Base-by-base conservation (phyloP, 2,329 filamentous ascomycete species). In the Dactylellina sp. region DNA sequence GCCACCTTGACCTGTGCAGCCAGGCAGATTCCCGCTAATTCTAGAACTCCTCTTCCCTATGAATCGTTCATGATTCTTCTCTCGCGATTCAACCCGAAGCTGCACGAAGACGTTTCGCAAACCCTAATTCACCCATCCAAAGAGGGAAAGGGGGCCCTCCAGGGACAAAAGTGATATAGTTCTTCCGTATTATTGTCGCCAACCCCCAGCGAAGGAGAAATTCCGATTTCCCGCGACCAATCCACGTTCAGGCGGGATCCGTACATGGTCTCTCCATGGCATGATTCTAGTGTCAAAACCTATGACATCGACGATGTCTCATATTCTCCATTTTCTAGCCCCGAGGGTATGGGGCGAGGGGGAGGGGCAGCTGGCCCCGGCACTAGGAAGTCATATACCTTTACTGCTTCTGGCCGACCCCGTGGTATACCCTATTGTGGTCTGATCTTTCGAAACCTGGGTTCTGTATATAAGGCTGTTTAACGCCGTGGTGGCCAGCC, bases 391-490 rank as follows among this genome's bases (percentile, higher is more conserved):
- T 42, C n/a, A 60, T 60, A 35, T 53, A 68, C 35, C 40, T 37
- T 39, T 57, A 37, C 57, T 39, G 9, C 49, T 28, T 59, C 47
- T 65, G 44, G 25, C 50, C 7, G 28, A 44, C 61, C 46, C 62
- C 55, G 61, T 65, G 56, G 61, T 57, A 24, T 28, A 37, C 44
- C 53, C 49, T 50, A 74, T 61, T 66, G 70, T 74, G 70, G 70
- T 61, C 70, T 74, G 70, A 74, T 44, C 50, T 74, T 28, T 57
- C 4, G 9, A 60, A 52, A 47, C 50, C 49, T 39, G 61, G 64
- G 56, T 70, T 62, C 50, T 61, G 61, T 74, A 74, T 74, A 74
- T 74, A 74, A 74, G 70, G 59, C 66, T 66, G 55, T 56, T 28
- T 22, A 60, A 42, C 47, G 66, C 70, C 70, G 50, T 20, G 50